phyloP scores from a whole-genome alignment of 2,329 filamentous ascomycete genomes.

The Immersiporthe knoxdaviesiana region DNA sequence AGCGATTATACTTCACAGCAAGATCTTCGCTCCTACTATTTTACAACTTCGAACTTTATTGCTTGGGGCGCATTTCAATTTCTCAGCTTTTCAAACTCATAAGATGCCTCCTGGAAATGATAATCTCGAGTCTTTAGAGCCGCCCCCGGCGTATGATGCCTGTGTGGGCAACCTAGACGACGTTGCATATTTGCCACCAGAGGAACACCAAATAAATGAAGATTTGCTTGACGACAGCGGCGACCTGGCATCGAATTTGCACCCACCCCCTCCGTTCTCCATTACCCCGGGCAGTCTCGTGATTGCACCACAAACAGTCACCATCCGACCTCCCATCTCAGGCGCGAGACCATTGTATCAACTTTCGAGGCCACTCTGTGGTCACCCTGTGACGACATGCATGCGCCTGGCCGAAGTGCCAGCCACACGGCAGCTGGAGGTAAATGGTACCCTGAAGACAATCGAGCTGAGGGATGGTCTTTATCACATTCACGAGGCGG shows the following conservation, averaged over 20 bases:
- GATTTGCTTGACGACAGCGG: neutral
- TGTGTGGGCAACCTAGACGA: neutral
- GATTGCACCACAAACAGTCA: neutral
- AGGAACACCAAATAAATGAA: neutral
- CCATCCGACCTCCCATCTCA: constrained; percentile 1
- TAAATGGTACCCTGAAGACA: constrained; percentile 5
- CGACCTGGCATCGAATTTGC: neutral
- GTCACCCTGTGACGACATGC: neutral
- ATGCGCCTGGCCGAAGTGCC: constrained; percentile 11
- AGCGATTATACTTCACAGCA: neutral
- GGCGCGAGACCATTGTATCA: constrained; percentile 16
- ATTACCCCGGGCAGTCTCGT: constrained; percentile 21
- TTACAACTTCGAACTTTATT: neutral
- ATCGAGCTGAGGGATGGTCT: constrained; percentile 7
- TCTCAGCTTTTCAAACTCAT: neutral
- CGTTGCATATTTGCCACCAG: neutral
- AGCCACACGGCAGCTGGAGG: neutral
- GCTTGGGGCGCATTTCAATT: too few relatives aligned
- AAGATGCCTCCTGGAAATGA: neutral
- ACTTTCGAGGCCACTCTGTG: constrained; percentile 14
- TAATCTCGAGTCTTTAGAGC: neutral
- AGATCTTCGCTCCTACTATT: neutral
- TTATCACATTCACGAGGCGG: constrained; percentile 12
- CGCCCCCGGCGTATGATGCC: constrained; percentile 11
- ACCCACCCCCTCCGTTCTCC: constrained; percentile 20